Conservation (phyloP, 192 early-diverging fungal genomes). For the Entophlyctis luteolus region DNA sequence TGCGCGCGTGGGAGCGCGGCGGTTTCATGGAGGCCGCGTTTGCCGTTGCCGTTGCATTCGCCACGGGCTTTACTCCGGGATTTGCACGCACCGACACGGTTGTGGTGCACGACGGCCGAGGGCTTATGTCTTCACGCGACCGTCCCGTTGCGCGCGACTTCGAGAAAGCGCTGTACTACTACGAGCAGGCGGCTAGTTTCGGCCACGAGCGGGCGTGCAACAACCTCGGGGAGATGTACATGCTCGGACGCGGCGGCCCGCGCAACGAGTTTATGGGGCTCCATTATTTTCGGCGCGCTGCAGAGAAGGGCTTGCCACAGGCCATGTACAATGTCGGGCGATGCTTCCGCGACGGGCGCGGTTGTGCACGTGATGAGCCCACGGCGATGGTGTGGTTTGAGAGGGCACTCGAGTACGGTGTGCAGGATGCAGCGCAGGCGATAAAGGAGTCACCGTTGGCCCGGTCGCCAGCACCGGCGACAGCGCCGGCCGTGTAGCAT, state of each 20-base stretch:
- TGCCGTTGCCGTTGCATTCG: constrained; percentile 3
- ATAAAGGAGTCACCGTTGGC: constrained; percentile 12
- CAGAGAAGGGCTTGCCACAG: constrained; percentile 8
- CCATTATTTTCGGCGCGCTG: constrained; percentile 1
- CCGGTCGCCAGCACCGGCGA: too few relatives aligned
- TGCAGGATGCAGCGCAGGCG: constrained; percentile 8
- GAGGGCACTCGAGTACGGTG: constrained; percentile 10
- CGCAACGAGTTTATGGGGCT: constrained; percentile 4
- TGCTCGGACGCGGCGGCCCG: constrained; percentile 3
- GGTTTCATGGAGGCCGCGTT: constrained; percentile 21
- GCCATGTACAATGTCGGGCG: constrained; percentile 21
- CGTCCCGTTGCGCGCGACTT: not conserved
- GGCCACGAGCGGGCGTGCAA: constrained; percentile 10
- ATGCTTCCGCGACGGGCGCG: constrained; percentile 19
- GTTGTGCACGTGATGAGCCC: not conserved
- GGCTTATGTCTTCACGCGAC: not conserved
- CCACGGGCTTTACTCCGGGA: constrained; percentile 19
- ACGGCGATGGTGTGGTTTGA: constrained; percentile 20
- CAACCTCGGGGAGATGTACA: constrained; percentile 17
- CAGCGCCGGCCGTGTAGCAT: too few relatives aligned
- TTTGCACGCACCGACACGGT: not conserved
- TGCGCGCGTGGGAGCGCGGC: constrained; percentile 7
- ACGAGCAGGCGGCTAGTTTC: constrained; percentile 1
- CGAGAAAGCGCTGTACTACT: constrained; percentile 11
- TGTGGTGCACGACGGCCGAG: not conserved